Base-by-base conservation (phyloP, 768 basidiomycete genomes). In the Russula virescens region DNA sequence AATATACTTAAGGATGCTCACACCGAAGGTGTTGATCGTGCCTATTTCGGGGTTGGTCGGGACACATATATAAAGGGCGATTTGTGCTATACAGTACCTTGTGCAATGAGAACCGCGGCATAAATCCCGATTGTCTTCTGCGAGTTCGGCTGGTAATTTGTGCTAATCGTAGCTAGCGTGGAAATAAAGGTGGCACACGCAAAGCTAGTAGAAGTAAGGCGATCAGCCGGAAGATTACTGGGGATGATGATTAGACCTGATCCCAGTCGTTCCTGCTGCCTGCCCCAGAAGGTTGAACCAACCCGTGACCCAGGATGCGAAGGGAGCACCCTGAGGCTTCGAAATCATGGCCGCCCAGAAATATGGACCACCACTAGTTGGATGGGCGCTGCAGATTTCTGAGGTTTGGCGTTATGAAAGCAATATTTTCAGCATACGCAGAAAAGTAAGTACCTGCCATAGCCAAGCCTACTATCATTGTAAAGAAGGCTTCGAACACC, bases 261-360 rank as follows among this genome's bases (percentile, higher is more conserved):
- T 88, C 4, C 87, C 87, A 2, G 87, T 87, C 0, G 88, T 89
- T 8, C 90, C 84, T 3, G 88, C 88, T 0, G 89, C 88, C 72
- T 89, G 88, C 0, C 87, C 87, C 13, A 88, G 75, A 18, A 88
- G 74, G 69, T 88, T 88, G 73, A 88, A 87, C 85, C 86, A 87
- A 13, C 84, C 88, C 1, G 85, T 86, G 14, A 86, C 78, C 88
- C 88, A 91, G 0, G 87, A 87, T 2, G 86, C 84, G 34, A 89
- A 76, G 0, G 87, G 75, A 4, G 86, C 86, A 42, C 80, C 72
- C 66, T 80, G 66, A 1, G 81, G 82, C 57, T 76, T 75, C 1
- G 86, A 83, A 1, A 90, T 73, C 82, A 89, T 87, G 1, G 88
- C 87, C n/a, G 87, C 84, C 89, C 88, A 89, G 72, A 85, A 89